Evolutionary conservation across 257 asterid species (phyloP), one percentile per base, ranked within the genome.

Genomic region (Penstemon davidsonii): DNA sequence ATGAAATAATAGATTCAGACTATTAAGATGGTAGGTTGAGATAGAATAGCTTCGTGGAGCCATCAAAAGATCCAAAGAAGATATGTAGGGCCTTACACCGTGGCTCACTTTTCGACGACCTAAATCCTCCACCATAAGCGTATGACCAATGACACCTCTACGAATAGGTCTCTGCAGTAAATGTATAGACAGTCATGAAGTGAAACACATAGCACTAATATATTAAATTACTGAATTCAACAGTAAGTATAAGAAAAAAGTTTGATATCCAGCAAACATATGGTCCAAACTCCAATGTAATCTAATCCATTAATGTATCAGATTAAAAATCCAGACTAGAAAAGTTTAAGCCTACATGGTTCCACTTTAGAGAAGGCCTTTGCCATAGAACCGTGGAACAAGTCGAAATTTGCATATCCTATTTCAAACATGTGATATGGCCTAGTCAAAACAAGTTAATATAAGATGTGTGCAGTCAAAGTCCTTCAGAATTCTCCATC

Each of bases 41-140:
- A 25, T 2, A 25, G 43, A 12, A 51, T 37, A 52, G 45, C 55
- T 68, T 44, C 47, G 33, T 33, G 63, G 64, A 71, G 57, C 69
- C 56, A 70, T 55, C 57, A 25, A 53, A 69, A 63, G 13, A 49
- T 19, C 33, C 33, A 43, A 73, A 25, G 60, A 71, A 50, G 41
- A 41, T 19, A 18, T 40, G 55, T 46, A 67, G 72, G 66, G 69
- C 51, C 96, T 86, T 87, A 91, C 99, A 62, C 82, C 80, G 64
- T 73, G 74, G 83, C 84, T 81, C 83, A 94, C 80, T 77, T 83
- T 94, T 73, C 96, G 88, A 19, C 88, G 90, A 44, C 99, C 99
- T 54, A 73, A 67, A 75, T 91, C 99, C 81, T 91, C 98, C 78
- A 94, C 91, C 96, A 94, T 87, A 75, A 91, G 88, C 37, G 96